phyloP scores from a whole-genome alignment of 1,284 basidiomycete species.

The Athelia sp. region DNA sequence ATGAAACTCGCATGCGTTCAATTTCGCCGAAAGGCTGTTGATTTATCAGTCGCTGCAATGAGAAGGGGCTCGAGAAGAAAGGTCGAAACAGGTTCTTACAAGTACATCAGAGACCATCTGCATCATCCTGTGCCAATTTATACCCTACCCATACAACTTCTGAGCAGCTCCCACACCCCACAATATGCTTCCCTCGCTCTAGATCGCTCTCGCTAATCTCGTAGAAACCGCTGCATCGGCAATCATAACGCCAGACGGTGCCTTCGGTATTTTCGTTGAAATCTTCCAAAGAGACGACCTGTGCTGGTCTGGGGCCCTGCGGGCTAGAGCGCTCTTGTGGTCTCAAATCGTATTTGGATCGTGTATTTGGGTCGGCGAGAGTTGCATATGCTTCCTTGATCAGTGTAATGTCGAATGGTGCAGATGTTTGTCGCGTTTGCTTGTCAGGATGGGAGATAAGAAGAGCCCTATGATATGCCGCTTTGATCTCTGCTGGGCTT shows the following conservation, averaged over 20 bases:
- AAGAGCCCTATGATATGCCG: slow-evolving; percentile 64
- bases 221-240: slow-evolving; percentile 69
- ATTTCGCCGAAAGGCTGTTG: too few species aligned
- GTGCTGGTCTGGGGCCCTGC: slow-evolving; percentile 57
- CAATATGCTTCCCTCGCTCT: slow-evolving; percentile 60
- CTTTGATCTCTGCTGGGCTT: slow-evolving; percentile 51
- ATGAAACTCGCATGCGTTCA: neutral
- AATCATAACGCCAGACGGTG: slow-evolving; percentile 49
- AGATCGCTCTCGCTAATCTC: slow-evolving; percentile 50
- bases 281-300: slow-evolving; percentile 72
- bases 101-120: neutral
- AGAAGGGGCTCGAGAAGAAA: too few species aligned
- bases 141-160: slow-evolving; percentile 78
- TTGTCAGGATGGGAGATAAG: slow-evolving; percentile 71
- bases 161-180: slow-evolving; percentile 68
- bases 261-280: slow-evolving; percentile 39
- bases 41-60: too few species aligned
- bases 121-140: slow-evolving; percentile 41
- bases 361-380: slow-evolving; percentile 29
- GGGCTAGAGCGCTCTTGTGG: slow-evolving; percentile 10
- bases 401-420: slow-evolving; percentile 40
- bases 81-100: too few species aligned
- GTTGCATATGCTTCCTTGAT: slow-evolving; percentile 55
- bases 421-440: neutral
- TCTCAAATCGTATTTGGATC: slow-evolving; percentile 44